phyloP scores from a whole-genome alignment of 2,329 filamentous ascomycete genomes.

The Chrysosporium keratinophilum region DNA sequence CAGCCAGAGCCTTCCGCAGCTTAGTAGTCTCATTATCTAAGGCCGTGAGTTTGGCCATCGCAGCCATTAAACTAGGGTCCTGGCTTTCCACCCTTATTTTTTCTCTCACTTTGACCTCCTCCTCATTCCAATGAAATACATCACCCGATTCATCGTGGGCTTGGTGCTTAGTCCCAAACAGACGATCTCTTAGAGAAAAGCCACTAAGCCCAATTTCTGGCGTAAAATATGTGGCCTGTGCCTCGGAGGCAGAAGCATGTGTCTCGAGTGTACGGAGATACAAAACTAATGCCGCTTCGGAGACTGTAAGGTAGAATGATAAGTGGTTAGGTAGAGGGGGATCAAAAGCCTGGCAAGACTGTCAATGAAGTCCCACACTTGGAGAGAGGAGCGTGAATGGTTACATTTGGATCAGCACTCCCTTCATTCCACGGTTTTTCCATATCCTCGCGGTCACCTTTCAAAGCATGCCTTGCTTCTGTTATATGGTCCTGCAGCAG shows the following conservation, averaged over 20 bases:
- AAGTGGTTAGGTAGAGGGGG: constrained; percentile 55
- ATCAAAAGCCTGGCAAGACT: constrained; percentile 37
- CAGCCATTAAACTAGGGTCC: constrained; percentile 73
- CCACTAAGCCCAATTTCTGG: constrained; percentile 53
- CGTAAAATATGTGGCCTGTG: constrained; percentile 55
- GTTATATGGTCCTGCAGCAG: constrained; percentile 51
- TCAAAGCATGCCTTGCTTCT: constrained; percentile 50
- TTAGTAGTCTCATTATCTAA: constrained; percentile 62
- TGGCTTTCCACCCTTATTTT: constrained; percentile 83
- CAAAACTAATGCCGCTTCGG: constrained; percentile 60
- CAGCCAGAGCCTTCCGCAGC: constrained; percentile 59
- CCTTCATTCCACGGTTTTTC: constrained; percentile 48
- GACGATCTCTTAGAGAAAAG: constrained; percentile 48
- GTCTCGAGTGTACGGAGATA: constrained; percentile 61
- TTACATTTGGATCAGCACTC: constrained; percentile 49
- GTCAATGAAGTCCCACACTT: not conserved
- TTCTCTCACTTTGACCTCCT: constrained; percentile 75
- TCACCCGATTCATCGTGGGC: constrained; percentile 73
- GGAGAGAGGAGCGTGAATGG: constrained; percentile 16
- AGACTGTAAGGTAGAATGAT: constrained; percentile 61
- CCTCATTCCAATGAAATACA: constrained; percentile 58
- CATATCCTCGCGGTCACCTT: constrained; percentile 42
- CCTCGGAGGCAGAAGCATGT: constrained; percentile 43
- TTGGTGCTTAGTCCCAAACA: constrained; percentile 44
- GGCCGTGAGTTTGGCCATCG: constrained; percentile 72